phyloP scores from a whole-genome alignment of 106 monocot genomes.

The Ottelia alismoides region DNA sequence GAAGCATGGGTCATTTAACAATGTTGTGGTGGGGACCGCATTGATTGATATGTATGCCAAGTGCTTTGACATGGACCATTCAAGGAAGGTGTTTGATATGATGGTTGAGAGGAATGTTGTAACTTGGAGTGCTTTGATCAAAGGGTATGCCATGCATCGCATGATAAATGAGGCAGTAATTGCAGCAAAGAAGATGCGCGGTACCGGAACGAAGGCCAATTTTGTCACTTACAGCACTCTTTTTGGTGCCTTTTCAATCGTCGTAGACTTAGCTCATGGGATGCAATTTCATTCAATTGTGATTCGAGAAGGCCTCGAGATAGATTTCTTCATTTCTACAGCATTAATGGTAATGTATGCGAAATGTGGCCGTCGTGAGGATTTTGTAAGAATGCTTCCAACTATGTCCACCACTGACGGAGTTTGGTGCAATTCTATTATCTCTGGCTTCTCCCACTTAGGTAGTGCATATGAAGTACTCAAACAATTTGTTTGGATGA shows the following conservation, averaged over 20 bases:
- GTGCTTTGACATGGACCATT: too few relatives aligned
- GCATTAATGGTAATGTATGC: constrained; percentile 38
- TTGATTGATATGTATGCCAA: constrained; percentile 30
- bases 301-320: constrained; percentile 21
- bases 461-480: constrained; percentile 17
- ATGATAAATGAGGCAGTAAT: constrained; percentile 22
- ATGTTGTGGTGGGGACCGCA: constrained; percentile 25
- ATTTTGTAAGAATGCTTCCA: constrained; percentile 15
- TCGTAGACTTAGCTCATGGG: constrained; percentile 14
- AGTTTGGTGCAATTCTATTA: constrained; percentile 25
- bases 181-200: constrained; percentile 26
- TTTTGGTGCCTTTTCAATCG: constrained; percentile 19
- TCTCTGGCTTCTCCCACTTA: constrained; percentile 27
- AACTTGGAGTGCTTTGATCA: too few relatives aligned
- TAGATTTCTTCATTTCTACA: constrained; percentile 14
- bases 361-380: constrained; percentile 32
- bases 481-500: constrained; percentile 25
- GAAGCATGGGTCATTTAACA: constrained; percentile 17
- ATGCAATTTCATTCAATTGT: constrained; percentile 35
- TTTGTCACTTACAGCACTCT: constrained; percentile 26
- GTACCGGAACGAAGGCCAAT: constrained; percentile 5
- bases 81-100: constrained; percentile 34
- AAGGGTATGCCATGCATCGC: constrained; percentile 13
- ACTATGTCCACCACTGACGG: constrained; percentile 9
- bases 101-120: constrained; percentile 35